phyloP scores from a whole-genome alignment of 2,329 filamentous ascomycete genomes.

The Seiridium cupressi region DNA sequence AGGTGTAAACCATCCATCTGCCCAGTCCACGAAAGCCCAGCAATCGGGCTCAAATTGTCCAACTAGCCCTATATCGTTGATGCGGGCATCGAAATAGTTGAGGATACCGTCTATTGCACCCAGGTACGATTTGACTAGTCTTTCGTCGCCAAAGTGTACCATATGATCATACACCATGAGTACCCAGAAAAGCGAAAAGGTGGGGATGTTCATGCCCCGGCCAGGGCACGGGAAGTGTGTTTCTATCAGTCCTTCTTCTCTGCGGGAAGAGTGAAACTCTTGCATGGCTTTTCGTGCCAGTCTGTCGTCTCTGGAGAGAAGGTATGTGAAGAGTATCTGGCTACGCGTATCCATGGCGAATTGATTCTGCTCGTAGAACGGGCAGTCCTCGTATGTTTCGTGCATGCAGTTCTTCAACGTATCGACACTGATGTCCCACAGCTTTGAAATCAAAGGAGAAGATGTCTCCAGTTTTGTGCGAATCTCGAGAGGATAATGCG shows the following conservation, averaged over 20 bases:
- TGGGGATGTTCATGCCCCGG: constrained; percentile 23
- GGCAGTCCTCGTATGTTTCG: constrained; percentile 32
- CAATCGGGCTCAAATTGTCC: constrained; percentile 20
- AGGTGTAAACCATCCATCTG: constrained; percentile 24
- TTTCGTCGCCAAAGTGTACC: constrained; percentile 26
- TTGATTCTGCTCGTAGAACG: constrained; percentile 34
- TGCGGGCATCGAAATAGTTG: constrained; percentile 8
- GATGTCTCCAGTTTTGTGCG: constrained; percentile 4
- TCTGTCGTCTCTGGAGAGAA: constrained; percentile 29
- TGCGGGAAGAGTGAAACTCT: constrained; percentile 26
- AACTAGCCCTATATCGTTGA: constrained; percentile 12
- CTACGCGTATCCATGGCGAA: constrained; percentile 22
- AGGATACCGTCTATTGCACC: constrained; percentile 11
- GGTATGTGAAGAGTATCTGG: constrained; percentile 29
- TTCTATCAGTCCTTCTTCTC: constrained; percentile 25
- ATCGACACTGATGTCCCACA: constrained; percentile 30
- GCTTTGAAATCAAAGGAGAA: constrained; percentile 7
- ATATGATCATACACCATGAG: constrained; percentile 28
- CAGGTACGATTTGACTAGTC: not conserved
- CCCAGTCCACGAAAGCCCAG: constrained; percentile 34
- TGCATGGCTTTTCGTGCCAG: constrained; percentile 30
- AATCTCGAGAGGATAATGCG: constrained; percentile 8
- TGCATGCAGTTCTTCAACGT: constrained; percentile 33
- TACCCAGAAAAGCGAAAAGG: constrained; percentile 33
- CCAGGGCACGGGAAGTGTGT: constrained; percentile 24